Conservation (phyloP, 2,329 filamentous ascomycete species). For the Fusarium mundagurra region DNA sequence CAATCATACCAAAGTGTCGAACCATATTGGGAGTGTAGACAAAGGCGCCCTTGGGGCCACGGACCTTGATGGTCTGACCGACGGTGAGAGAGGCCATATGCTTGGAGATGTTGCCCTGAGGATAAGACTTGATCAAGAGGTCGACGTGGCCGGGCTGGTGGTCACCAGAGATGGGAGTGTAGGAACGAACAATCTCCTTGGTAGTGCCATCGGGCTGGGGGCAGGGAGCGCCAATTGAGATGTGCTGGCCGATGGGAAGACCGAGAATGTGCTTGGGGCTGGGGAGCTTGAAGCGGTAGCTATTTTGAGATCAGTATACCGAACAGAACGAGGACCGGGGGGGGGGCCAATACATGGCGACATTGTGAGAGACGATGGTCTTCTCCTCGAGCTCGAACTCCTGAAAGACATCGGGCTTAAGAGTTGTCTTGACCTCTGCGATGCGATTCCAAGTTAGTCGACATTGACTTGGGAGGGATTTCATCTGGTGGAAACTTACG, state of each 20-base stretch:
- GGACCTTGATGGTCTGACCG: conserved; percentile 88
- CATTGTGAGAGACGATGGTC: conserved; percentile 96
- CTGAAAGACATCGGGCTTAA: conserved; percentile 89
- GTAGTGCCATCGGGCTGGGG: conserved; percentile 72
- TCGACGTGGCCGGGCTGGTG: conserved; percentile 92
- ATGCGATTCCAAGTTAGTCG: conserved; percentile 48
- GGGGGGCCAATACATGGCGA: conserved; percentile 80
- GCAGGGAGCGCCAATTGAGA: conserved; percentile 88
- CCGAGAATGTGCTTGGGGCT: conserved; percentile 83
- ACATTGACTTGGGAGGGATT: background rate
- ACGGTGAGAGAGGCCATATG: conserved; percentile 85
- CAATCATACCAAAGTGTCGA: conserved; percentile 96
- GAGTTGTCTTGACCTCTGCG: conserved; percentile 79
- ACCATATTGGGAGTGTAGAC: conserved; percentile 98
- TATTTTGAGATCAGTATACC: conserved; percentile 47
- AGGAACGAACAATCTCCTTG: conserved; percentile 90
- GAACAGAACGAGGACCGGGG: background rate
- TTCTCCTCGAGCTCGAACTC: conserved; percentile 94
- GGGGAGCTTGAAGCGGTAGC: conserved; percentile 93
- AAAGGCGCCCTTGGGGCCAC: conserved; percentile 96
- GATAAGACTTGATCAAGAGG: conserved; percentile 97
- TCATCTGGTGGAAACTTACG: conserved; percentile 62
- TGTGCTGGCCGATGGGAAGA: conserved; percentile 98
- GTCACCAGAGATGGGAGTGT: conserved; percentile 91
- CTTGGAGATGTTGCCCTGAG: conserved; percentile 96